A percentile compares a stretch with the other conserved stretches of the same genome.
These are phyloP conservation scores for Pterocarpus santalinus DNA, from an alignment of 306 rosid genomes.

Conservation along the genomic window DNA sequence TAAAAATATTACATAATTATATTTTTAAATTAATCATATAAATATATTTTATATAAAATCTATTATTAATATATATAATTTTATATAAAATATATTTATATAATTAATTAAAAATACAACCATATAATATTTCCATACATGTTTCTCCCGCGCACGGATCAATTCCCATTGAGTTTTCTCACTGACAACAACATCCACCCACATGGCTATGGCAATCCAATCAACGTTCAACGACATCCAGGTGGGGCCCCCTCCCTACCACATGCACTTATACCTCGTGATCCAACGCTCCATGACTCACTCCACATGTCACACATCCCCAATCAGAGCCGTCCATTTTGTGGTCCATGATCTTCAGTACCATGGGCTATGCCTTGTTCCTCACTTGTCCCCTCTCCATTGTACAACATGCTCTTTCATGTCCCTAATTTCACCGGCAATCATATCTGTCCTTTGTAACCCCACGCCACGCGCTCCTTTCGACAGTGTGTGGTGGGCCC, in stretches of 20 bases:
- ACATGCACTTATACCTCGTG: conserved; percentile 55
- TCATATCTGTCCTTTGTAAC: conserved; percentile 46
- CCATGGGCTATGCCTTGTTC: conserved; percentile 54
- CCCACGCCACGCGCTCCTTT: conserved; percentile 36
- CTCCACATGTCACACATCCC: conserved; percentile 12
- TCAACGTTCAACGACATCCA: conserved; percentile 52
- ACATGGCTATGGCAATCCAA: conserved; percentile 58
- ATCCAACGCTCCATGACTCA: conserved; percentile 60
- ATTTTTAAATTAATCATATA: too few relatives aligned
- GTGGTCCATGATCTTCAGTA: conserved; percentile 56
- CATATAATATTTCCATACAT: too few relatives aligned
- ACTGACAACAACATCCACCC: conserved; percentile 30
- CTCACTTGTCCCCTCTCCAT: conserved; percentile 55
- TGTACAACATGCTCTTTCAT: conserved; percentile 46
- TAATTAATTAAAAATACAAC: too few relatives aligned
- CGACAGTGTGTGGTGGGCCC: not conserved
- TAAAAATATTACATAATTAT: too few relatives aligned
- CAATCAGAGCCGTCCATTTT: conserved; percentile 59
- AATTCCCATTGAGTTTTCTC: conserved; percentile 11
- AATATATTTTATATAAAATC: too few relatives aligned
- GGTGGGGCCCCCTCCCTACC: conserved; percentile 55
- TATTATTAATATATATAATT: too few relatives aligned
- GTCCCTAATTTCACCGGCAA: conserved; percentile 53
- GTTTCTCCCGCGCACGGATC: conserved; percentile 6
- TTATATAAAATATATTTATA: too few relatives aligned